Evolutionary conservation across 805 yeast genomes (phyloP).

Genomic region (Saccharomyces jurei): DNA sequence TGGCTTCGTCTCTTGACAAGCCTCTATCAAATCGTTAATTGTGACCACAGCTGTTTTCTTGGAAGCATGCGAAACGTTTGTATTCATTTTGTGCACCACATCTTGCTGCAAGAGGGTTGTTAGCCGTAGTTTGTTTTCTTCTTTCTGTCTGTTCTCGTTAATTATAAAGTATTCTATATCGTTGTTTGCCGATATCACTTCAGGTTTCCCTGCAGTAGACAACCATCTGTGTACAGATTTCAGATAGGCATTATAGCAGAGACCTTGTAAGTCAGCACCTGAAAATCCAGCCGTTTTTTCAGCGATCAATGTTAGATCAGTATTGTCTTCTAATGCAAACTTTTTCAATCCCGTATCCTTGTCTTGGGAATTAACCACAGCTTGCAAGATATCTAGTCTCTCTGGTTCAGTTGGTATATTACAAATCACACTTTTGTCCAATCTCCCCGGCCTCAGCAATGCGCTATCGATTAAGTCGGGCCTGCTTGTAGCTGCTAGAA

Average conservation of each 20-base stretch:
- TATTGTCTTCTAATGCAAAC: conserved; percentile 43
- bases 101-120: background rate
- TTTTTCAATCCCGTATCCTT: background rate
- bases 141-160: background rate
- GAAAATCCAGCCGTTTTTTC: conserved; percentile 64
- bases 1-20: conserved; percentile 75
- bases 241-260: conserved; percentile 84
- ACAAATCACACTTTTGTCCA: conserved; percentile 87
- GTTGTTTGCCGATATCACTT: background rate
- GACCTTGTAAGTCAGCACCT: conserved; percentile 92
- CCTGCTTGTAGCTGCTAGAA: conserved; percentile 89
- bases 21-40: conserved; percentile 47
- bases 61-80: background rate
- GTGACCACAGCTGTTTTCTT: conserved; percentile 17
- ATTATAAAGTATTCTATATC: background rate
- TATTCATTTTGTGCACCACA: background rate
- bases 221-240: conserved; percentile 73
- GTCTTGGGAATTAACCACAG: conserved; percentile 19
- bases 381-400: conserved; percentile 57
- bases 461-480: conserved; percentile 97
- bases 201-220: conserved; percentile 22
- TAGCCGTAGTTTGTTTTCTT: background rate
- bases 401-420: conserved; percentile 72
- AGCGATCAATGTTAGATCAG: conserved; percentile 51
- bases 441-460: conserved; percentile 86